Base-by-base conservation (phyloP, 2,329 filamentous ascomycete genomes). In the Aureobasidium sp. region DNA sequence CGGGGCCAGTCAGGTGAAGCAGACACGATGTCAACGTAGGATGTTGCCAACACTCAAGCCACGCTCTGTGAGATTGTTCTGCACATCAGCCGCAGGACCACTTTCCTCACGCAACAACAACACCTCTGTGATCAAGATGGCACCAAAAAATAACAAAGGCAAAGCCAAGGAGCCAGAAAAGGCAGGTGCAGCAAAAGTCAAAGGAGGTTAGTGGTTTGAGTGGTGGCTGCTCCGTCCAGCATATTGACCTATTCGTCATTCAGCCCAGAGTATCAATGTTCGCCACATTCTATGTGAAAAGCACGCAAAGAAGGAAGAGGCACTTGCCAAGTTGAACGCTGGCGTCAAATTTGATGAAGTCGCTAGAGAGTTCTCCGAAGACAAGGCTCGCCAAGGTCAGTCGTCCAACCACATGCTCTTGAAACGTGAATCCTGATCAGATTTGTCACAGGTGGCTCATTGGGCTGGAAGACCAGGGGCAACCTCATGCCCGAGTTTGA, bases 241-340 rank as follows among this genome's bases (percentile, higher is more conserved):
- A 21, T 36, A n/a, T 32, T 50, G 15, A 49, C 15, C 29, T 42
- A 11, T 29, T 16, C 15, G 4, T 32, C 29, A 44, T 9, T 2
- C 49, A 61, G 86, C 85, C 0, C 85, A 86, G 68, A 80, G 79
- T 63, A 88, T 91, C 75, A 89, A 90, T 69, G 86, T 88, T 57
- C 83, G 88, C 44, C 88, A 91, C 73, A 90, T 91, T 63, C 74
- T 89, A 77, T 91, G 89, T 68, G 86, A 86, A 71, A 92, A 92
- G 70, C 85, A 90, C 70, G 76, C 78, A n/a, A 90, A 86, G 73
- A 91, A 90, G 70, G 88, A 91, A 70, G 86, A 90, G 70, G 89
- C 89, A 0, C 72, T 91, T 16, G 82, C 81, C 62, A 87, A 90
- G 74, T 74, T 92, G 57, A 80, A 80, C 42, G 83, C 79, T 3